Evolutionary conservation across 2,329 filamentous ascomycete species (phyloP).

Genomic region (Cladosporium colombiae): DNA sequence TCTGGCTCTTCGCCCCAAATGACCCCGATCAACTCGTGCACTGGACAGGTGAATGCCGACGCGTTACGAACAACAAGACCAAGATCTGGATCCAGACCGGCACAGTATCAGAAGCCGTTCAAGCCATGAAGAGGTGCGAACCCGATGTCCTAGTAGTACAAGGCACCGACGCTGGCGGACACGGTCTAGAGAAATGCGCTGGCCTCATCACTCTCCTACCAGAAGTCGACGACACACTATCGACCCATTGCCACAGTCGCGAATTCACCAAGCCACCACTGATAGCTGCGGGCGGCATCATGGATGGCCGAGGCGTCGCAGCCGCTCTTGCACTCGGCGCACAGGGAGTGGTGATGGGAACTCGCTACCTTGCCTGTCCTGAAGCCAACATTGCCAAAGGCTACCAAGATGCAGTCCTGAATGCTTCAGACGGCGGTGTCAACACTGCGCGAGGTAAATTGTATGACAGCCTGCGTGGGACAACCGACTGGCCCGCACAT

Average conservation of each 20-base stretch:
- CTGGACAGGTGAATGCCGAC: constrained; percentile 37
- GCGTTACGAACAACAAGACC: constrained; percentile 39
- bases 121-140: constrained; percentile 48
- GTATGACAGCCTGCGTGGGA: constrained; percentile 58
- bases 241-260: constrained; percentile 25
- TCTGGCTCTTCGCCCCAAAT: constrained; percentile 68
- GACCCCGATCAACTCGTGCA: constrained; percentile 40
- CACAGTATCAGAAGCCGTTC: constrained; percentile 57
- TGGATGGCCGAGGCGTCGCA: constrained; percentile 56
- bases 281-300: constrained; percentile 62
- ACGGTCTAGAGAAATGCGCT: constrained; percentile 58
- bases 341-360: constrained; percentile 61
- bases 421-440: constrained; percentile 52
- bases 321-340: constrained; percentile 58
- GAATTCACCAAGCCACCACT: constrained; percentile 38
- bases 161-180: constrained; percentile 65
- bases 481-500: constrained; percentile 57
- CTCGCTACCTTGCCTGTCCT: constrained; percentile 58
- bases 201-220: constrained; percentile 60
- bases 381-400: constrained; percentile 52
- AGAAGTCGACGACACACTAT: constrained; percentile 55
- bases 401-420: constrained; percentile 50
- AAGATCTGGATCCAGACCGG: constrained; percentile 64
- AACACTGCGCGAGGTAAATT: constrained; percentile 53
- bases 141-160: constrained; percentile 64